Base-by-base conservation (phyloP, 345 rosid species). In the Orychophragmus violaceus region DNA sequence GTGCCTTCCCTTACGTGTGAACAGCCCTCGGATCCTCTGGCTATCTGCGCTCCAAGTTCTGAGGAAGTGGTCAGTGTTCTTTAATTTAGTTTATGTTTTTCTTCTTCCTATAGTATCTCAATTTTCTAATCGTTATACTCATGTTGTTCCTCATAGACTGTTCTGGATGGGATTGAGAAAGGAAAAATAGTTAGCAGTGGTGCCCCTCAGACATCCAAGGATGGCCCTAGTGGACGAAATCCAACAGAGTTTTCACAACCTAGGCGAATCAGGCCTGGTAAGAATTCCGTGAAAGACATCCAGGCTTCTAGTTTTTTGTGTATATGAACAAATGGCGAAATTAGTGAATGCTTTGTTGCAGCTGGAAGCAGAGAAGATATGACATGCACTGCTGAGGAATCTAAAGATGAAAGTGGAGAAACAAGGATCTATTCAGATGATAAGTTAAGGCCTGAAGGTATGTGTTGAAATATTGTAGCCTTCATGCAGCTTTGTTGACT, bases 121-220 rank as follows among this genome's bases (percentile, higher is more conserved):
- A 23, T 59, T 77, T 35, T 59, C 66, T 66, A 21, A 66, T 70
- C 51, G 39, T 32, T 62, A 62, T 14, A 2, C 53, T 63, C 45
- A 44, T 50, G 11, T 36, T 72, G 24, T 17, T 54, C 29, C 36
- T 49, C 67, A 10, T 66, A 95, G 99, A 84, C 45, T 73, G 76
- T 89, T 70, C 68, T 95, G 77, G 83, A 86, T 63, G 96, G 83
- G 68, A 91, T 95, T 78, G 88, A 84, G 72, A 81, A 83, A 69
- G 99, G 96, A 45, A 95, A 88, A 13, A 77, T 85, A 21, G 81
- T 87, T 51, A 84, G 92, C 61, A 90, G 97, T 35, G 89, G 92
- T 54, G 95, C 95, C 29, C 85, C 92, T 44, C 97, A 83, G 73
- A 66, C 75, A 17, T 66, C 87, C 8, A 94, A 88, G 81, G 96